Conservation (phyloP, 805 yeast species). For the Brettanomyces anomalus region DNA sequence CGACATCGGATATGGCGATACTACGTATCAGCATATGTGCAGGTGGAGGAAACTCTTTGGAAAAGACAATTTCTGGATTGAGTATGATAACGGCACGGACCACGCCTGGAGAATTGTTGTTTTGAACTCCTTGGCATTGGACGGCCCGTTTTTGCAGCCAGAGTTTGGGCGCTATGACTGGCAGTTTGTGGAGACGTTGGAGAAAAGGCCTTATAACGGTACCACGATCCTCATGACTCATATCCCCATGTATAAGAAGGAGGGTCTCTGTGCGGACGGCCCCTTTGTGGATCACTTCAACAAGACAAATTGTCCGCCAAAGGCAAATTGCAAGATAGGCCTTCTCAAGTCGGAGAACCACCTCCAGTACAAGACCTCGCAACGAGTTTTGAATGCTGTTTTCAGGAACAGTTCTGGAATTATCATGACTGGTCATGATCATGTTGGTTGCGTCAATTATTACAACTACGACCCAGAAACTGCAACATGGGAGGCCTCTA, state of each 20-base stretch:
- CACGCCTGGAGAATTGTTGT: constrained; percentile 88
- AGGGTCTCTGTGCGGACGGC: constrained; percentile 81
- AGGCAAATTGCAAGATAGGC: constrained; percentile 62
- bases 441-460: constrained; percentile 78
- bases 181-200: constrained; percentile 60
- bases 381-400: constrained; percentile 58
- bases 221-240: constrained; percentile 81
- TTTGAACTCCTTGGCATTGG: constrained; percentile 71
- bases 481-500: constrained; percentile 54
- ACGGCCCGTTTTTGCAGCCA: constrained; percentile 81
- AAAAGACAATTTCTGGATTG: constrained; percentile 73
- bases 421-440: constrained; percentile 91
- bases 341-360: constrained; percentile 80
- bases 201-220: constrained; percentile 53
- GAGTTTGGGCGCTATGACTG: constrained; percentile 60
- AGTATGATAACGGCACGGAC: constrained; percentile 51
- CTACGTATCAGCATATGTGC: constrained; percentile 83
- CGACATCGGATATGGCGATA: constrained; percentile 95
- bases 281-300: constrained; percentile 60
- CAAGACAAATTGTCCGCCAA: constrained; percentile 35
- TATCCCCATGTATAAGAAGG: constrained; percentile 77
- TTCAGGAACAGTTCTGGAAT: constrained; percentile 72
- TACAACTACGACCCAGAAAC: constrained; percentile 38
- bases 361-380: constrained; percentile 55
- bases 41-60: constrained; percentile 74